Evolutionary conservation across 371 early-diverging fungal species (phyloP).

Genomic region (Dinochytrium kinnereticum): DNA sequence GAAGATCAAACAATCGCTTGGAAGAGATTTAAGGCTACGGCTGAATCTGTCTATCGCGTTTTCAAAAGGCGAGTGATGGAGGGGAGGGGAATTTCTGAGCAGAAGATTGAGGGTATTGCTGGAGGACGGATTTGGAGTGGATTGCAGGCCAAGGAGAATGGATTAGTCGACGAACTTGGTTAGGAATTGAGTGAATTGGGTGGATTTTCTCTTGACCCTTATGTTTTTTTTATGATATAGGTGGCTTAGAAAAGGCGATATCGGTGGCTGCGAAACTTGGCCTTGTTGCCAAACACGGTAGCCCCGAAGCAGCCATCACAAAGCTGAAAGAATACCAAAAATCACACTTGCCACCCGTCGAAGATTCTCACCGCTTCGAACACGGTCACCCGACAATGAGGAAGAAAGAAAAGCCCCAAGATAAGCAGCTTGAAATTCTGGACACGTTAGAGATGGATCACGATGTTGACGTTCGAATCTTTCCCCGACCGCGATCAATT

Average conservation of each 20-base stretch:
- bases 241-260: background rate
- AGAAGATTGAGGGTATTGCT: constrained; percentile 56
- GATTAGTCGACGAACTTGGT: constrained; percentile 59
- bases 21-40: constrained; percentile 47
- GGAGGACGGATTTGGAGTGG: constrained; percentile 67
- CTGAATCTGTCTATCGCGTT: constrained; percentile 56
- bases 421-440: background rate
- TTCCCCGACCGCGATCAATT: background rate
- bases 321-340: background rate
- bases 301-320: background rate
- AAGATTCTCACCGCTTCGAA: background rate
- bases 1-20: constrained; percentile 32
- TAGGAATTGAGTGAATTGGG: too few species aligned
- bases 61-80: constrained; percentile 58
- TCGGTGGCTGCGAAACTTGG: background rate
- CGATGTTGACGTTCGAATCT: background rate
- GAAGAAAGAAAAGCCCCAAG: background rate
- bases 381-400: background rate
- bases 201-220: background rate
- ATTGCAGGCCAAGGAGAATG: constrained; percentile 52
- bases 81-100: constrained; percentile 44
- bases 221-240: background rate
- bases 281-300: background rate
- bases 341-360: background rate
- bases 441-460: constrained; percentile 1